A percentile compares a stretch with the other conserved stretches of the same genome.
These are phyloP conservation scores for Eucalyptus urophylla DNA, from an alignment of 345 rosid species.

Conservation along the genomic window DNA sequence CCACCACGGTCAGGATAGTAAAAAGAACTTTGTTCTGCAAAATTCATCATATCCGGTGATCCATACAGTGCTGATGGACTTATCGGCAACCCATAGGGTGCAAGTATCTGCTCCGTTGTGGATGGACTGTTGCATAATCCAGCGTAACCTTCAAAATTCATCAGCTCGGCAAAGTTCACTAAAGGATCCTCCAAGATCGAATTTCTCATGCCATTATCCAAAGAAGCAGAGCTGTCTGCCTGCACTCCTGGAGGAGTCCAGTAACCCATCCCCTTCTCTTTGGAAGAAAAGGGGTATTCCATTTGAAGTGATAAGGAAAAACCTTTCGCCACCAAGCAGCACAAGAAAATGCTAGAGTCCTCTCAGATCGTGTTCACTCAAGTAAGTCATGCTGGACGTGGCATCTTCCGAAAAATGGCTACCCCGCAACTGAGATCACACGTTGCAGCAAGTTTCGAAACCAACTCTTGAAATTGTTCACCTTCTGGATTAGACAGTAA, in stretches of 20 bases:
- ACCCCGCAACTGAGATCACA: neutral
- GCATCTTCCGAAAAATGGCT: neutral
- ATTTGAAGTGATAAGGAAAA: constrained; percentile 8
- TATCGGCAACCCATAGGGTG: constrained; percentile 25
- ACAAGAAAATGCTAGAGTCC: constrained; percentile 2
- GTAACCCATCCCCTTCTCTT: constrained; percentile 35
- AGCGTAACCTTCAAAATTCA: constrained; percentile 53
- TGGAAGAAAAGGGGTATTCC: constrained; percentile 48
- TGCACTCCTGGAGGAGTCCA: constrained; percentile 32
- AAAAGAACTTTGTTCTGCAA: constrained; percentile 14
- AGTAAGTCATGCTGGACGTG: neutral
- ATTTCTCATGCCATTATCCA: constrained; percentile 12
- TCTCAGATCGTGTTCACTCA: neutral
- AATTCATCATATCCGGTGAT: constrained; percentile 16
- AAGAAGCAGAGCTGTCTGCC: constrained; percentile 12
- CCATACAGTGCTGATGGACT: constrained; percentile 22
- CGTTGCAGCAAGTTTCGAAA: neutral
- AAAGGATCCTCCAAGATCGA: constrained; percentile 32
- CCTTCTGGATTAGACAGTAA: neutral
- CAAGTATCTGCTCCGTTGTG: constrained; percentile 28
- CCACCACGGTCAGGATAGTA: neutral
- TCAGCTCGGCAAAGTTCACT: constrained; percentile 31
- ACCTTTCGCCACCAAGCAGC: neutral
- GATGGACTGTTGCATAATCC: constrained; percentile 56
- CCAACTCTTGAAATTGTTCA: neutral